Percentiles rank a stretch among this genome's conserved stretches.
These are phyloP conservation scores for Moricandia moricandioides DNA, from an alignment of 345 rosid species.

Conservation along the genomic window DNA sequence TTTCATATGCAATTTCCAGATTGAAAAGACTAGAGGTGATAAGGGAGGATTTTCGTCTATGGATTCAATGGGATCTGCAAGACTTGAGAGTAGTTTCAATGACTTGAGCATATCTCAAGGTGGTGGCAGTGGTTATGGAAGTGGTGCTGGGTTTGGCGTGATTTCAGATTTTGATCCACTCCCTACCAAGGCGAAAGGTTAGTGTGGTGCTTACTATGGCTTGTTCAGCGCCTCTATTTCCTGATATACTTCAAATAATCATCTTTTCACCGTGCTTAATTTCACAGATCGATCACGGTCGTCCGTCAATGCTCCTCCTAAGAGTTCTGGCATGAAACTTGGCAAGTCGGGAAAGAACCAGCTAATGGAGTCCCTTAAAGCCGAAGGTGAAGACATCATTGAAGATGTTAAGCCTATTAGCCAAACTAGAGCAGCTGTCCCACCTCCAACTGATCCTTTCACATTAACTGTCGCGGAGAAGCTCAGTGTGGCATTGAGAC, in stretches of 20 bases:
- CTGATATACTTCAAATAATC: background rate
- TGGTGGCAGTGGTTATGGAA: slow-evolving; percentile 75
- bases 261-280: background rate
- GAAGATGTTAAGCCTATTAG: slow-evolving; percentile 86
- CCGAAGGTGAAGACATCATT: slow-evolving; percentile 92
- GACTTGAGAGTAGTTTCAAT: slow-evolving; percentile 38
- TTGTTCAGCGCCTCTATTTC: background rate
- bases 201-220: slow-evolving; percentile 15
- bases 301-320: slow-evolving; percentile 87
- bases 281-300: slow-evolving; percentile 73
- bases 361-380: slow-evolving; percentile 90
- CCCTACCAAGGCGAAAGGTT: slow-evolving; percentile 85
- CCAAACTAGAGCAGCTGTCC: slow-evolving; percentile 53
- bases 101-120: slow-evolving; percentile 79
- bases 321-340: slow-evolving; percentile 98
- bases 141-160: slow-evolving; percentile 80
- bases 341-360: slow-evolving; percentile 90
- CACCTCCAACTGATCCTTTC: slow-evolving; percentile 78
- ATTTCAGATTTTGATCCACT: slow-evolving; percentile 70
- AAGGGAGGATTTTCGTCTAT: slow-evolving; percentile 88
- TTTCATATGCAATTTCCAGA: slow-evolving; percentile 43
- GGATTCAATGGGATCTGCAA: slow-evolving; percentile 91
- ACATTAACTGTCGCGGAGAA: slow-evolving; percentile 92
- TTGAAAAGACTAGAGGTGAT: slow-evolving; percentile 76
- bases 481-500: slow-evolving; percentile 72